A percentile compares a stretch with the other conserved stretches of the same genome.
Conservation (phyloP, 768 basidiomycete genomes). For the Suillus variegatus region DNA sequence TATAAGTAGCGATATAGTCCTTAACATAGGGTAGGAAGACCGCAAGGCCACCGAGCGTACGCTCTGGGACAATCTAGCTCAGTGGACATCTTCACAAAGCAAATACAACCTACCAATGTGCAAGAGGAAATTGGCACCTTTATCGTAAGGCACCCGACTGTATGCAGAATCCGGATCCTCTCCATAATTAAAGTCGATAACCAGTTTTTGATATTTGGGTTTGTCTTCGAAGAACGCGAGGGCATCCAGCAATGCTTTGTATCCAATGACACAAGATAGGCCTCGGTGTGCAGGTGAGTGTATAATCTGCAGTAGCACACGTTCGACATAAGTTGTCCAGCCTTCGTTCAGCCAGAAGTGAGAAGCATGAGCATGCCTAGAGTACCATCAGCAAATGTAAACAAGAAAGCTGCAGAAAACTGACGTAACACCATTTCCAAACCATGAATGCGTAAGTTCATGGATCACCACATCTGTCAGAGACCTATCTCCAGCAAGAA, state of each 20-base stretch:
- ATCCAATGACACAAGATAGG: conserved; percentile 52
- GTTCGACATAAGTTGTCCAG: conserved; percentile 63
- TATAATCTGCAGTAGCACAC: conserved; percentile 46
- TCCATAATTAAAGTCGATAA: conserved; percentile 48
- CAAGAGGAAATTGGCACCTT: conserved; percentile 60
- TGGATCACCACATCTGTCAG: conserved; percentile 57
- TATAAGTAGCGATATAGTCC: conserved; percentile 57
- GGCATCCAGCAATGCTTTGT: conserved; percentile 46
- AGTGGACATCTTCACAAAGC: not conserved
- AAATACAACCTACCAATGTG: conserved; percentile 41
- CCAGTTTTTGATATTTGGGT: conserved; percentile 53
- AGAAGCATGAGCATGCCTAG: conserved; percentile 40
- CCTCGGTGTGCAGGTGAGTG: conserved; percentile 51
- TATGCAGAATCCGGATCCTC: conserved; percentile 52
- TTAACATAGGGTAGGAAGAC: conserved; percentile 57
- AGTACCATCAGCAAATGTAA: conserved; percentile 1
- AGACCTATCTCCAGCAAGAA: conserved; percentile 58
- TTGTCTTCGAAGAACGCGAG: conserved; percentile 41
- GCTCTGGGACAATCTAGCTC: conserved; percentile 34
- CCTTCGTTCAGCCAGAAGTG: conserved; percentile 57
- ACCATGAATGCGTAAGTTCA: conserved; percentile 56
- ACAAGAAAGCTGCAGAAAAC: conserved; percentile 10
- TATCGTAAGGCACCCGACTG: conserved; percentile 52
- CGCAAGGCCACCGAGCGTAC: conserved; percentile 55
- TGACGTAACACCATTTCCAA: conserved; percentile 54